phyloP scores from a whole-genome alignment of 768 basidiomycete species.

The Phanerochaete carnosa region DNA sequence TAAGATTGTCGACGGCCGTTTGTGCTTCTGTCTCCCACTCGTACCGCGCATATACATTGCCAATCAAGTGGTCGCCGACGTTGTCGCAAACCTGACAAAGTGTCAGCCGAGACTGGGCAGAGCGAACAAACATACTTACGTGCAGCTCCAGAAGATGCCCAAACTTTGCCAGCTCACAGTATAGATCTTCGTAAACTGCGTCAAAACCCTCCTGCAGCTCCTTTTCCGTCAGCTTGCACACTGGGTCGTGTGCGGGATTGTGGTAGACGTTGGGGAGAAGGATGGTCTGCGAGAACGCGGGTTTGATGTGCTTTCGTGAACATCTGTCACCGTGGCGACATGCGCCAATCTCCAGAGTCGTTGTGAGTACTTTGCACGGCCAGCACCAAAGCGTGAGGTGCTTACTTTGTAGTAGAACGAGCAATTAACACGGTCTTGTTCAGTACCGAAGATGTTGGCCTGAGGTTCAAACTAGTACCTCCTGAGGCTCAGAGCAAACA shows the following conservation, averaged over 20 bases:
- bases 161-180: conserved; percentile 92
- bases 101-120: neutral
- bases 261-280: conserved; percentile 97
- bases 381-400: conserved; percentile 2
- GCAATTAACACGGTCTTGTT: conserved; percentile 96
- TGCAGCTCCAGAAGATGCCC: conserved; percentile 95
- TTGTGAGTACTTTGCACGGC: neutral
- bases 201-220: conserved; percentile 91
- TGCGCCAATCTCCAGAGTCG: conserved; percentile 77
- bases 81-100: conserved; percentile 85
- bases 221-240: conserved; percentile 83
- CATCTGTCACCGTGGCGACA: conserved; percentile 98
- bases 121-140: conserved; percentile 42
- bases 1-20: conserved; percentile 86
- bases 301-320: conserved; percentile 97
- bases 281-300: conserved; percentile 96
- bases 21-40: conserved; percentile 99
- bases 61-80: conserved; percentile 97
- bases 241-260: conserved; percentile 92
- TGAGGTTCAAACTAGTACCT: too few species aligned
- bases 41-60: conserved; percentile 96
- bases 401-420: conserved; percentile 96
- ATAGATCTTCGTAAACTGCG: conserved; percentile 93
- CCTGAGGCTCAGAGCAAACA: neutral
- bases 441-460: conserved; percentile 95